Base-by-base conservation (phyloP, 225 moss, liverwort and hornwort genomes). In the Sphagnum contortum region DNA sequence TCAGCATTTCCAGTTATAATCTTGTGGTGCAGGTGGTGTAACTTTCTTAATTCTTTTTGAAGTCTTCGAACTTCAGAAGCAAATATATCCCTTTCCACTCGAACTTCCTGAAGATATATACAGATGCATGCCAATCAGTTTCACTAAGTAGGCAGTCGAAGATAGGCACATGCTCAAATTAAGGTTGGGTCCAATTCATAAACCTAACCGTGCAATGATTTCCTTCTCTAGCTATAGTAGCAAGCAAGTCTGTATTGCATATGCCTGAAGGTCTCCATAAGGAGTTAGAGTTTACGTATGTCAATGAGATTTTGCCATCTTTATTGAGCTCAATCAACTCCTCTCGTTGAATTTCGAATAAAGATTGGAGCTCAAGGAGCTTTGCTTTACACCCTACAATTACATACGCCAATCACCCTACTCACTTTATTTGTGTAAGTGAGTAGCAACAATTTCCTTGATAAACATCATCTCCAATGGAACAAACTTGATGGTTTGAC, bases 301-400 rank as follows among this genome's bases (percentile, higher is more conserved):
- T 83, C 12, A 75, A 79, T 12, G 83, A 75, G 6, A 83, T 76
- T 59, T 79, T 68, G 44, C 79, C 75, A 56, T 83, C 79, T 59
- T 79, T 83, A 3, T 79, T 70, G 55, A 83, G 83, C 8, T 57
- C 9, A 54, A 72, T 63, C 45, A 83, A 79, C 57, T 83, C 79
- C 66, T 83, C 83, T 56, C 79, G 83, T 11, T 83, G 83, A 60
- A 76, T 64, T 70, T 83, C 79, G 66, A 79, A 83, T 14, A 77
- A 79, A 45, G 83, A 70, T 61, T 83, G 83, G 13, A 83, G 66
- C 66, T 83, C 83, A 45, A 79, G 75, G 29, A 29, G 29, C 29
- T 57, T 57, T 57, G 14, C 57, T 57, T 14, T 11, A 4, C 14
- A 11, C 14, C 14, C 14, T 11, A 57, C 14, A 5, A 57, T 11